Evolutionary conservation across 2,329 filamentous ascomycete genomes (phyloP), one percentile per base, ranked within the genome.

Genomic region (Botrytis galanthina): DNA sequence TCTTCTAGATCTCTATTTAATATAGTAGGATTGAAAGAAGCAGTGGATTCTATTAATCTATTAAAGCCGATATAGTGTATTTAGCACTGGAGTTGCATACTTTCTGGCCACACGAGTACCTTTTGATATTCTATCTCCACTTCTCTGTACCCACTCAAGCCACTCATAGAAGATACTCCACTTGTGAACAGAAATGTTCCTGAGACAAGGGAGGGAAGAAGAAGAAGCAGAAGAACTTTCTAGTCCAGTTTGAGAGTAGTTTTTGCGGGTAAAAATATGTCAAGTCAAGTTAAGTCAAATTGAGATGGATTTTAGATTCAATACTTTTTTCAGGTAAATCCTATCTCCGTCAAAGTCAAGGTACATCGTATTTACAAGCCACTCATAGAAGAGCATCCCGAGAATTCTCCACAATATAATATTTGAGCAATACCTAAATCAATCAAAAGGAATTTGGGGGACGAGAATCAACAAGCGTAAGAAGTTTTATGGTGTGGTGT

Each of bases 61-160:
- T n/a, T n/a, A n/a, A n/a, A n/a, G n/a, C n/a, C n/a, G n/a, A n/a
- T n/a, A n/a, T n/a, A n/a, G n/a, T n/a, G n/a, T n/a, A n/a, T n/a
- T n/a, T n/a, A n/a, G n/a, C n/a, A n/a, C n/a, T n/a, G n/a, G n/a
- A n/a, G n/a, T n/a, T n/a, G n/a, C n/a, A n/a, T n/a, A n/a, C n/a
- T n/a, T n/a, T n/a, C n/a, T n/a, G n/a, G n/a, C n/a, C n/a, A n/a
- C n/a, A n/a, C n/a, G n/a, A n/a, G n/a, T 6, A 3, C 61, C 37
- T 63, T n/a, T 42, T 63, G 29, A 63, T 32, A n/a, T 63, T 57
- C 51, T 4, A 14, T 63, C 61, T 63, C 61, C 61, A 63, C 61
- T 44, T 44, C 26, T 44, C 51, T 29, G 8, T 29, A 39, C 35
- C 60, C 60, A 62, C 35, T 39, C 26, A 9, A 39, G 35, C 35